Evolutionary conservation across 1,284 basidiomycete species (phyloP).

Genomic region (Prillingera fragicola): DNA sequence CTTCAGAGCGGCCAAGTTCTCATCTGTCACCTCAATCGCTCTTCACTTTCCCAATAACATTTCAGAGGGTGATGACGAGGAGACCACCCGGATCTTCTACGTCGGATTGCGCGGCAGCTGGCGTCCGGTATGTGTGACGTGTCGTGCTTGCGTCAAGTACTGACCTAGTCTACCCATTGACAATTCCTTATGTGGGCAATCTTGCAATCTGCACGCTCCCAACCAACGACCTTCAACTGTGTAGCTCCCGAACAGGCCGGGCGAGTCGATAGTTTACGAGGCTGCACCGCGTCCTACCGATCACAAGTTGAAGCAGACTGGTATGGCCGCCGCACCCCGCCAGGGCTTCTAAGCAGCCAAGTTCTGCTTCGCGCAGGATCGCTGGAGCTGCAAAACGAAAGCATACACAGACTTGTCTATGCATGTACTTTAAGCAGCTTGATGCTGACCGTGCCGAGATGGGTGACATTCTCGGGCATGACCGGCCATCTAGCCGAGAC

Average conservation of each 20-base stretch:
- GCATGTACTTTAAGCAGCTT: too few relatives aligned
- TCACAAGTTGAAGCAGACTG: conserved; percentile 33
- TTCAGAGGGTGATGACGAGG: conserved; percentile 43
- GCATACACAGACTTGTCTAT: too few relatives aligned
- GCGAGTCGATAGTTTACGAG: conserved; percentile 45
- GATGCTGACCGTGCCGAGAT: too few relatives aligned
- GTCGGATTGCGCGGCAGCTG: conserved; percentile 43
- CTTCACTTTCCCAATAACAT: conserved; percentile 44
- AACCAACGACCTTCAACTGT: too few relatives aligned
- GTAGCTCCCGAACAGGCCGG: conserved; percentile 42
- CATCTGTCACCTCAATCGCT: conserved; percentile 37
- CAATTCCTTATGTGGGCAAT: too few relatives aligned
- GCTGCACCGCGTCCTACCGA: conserved; percentile 44
- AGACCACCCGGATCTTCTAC: conserved; percentile 44
- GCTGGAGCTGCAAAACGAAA: too few relatives aligned
- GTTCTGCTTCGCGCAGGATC: too few relatives aligned
- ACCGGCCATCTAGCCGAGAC: too few relatives aligned
- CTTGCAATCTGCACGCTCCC: too few relatives aligned
- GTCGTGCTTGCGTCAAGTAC: not conserved
- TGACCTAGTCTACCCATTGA: too few relatives aligned
- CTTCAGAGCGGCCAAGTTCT: conserved; percentile 46
- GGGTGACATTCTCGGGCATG: too few relatives aligned
- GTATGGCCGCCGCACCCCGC: conserved; percentile 12
- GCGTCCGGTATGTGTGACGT: conserved; percentile 32
- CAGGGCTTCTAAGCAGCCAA: conserved; percentile 20